phyloP scores from a whole-genome alignment of 306 rosid genomes.

The Carpinus viminea region DNA sequence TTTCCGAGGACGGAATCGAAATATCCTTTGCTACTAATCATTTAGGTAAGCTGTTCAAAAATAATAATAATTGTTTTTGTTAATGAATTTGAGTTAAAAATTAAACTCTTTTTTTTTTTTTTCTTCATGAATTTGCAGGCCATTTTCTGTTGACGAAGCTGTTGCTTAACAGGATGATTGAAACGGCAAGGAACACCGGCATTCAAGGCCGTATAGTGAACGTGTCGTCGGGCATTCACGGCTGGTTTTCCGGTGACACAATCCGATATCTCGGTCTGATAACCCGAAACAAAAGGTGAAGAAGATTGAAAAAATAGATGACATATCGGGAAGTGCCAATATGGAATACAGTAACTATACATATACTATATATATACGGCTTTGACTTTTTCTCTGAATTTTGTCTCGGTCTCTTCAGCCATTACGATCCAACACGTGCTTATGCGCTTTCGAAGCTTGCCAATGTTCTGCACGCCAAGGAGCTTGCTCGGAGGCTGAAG shows the following conservation, averaged over 20 bases:
- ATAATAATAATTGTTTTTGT: neutral
- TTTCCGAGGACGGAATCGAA: constrained; percentile 85
- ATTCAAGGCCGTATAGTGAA: constrained; percentile 81
- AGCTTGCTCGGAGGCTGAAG: constrained; percentile 75
- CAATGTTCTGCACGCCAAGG: constrained; percentile 80
- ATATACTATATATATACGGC: neutral
- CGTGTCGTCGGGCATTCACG: constrained; percentile 73
- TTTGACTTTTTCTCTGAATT: constrained; percentile 11
- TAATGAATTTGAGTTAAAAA: neutral
- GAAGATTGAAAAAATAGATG: neutral
- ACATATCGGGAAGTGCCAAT: too few species aligned
- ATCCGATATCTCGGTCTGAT: constrained; percentile 62
- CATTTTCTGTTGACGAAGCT: constrained; percentile 83
- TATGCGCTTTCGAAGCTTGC: constrained; percentile 99
- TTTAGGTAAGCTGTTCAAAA: constrained; percentile 7
- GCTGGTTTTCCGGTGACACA: constrained; percentile 79
- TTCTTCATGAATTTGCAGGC: constrained; percentile 39
- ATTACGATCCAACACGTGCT: constrained; percentile 94
- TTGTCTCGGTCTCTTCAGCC: constrained; percentile 34
- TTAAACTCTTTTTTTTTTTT: neutral
- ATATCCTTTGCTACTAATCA: constrained; percentile 31
- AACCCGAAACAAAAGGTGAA: constrained; percentile 50
- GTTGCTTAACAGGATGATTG: constrained; percentile 59
- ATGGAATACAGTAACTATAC: neutral
- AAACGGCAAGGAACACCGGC: constrained; percentile 62